Conservation (phyloP, 371 early-diverging fungal genomes). For the Globomyces sp. region DNA sequence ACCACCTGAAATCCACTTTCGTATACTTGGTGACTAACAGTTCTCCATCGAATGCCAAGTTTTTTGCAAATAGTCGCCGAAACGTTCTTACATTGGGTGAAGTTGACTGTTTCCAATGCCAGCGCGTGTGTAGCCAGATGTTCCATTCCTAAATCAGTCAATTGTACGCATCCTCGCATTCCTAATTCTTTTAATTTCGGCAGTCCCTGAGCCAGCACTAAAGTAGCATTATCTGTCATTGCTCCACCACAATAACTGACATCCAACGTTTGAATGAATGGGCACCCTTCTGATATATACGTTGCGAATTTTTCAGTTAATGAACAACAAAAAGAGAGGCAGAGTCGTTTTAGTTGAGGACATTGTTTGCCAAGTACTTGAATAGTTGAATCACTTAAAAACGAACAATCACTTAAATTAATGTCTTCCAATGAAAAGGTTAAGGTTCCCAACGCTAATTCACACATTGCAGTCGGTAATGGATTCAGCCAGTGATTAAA, state of each 20-base stretch:
- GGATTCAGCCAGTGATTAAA: conserved; percentile 54
- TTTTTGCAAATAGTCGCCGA: conserved; percentile 2
- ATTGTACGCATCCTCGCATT: conserved; percentile 66
- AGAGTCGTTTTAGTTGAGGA: conserved; percentile 54
- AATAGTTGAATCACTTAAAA: conserved; percentile 70
- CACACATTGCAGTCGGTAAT: not conserved
- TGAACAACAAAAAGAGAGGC: conserved; percentile 78
- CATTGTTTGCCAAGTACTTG: conserved; percentile 51
- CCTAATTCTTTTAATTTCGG: conserved; percentile 44
- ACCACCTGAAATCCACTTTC: not conserved
- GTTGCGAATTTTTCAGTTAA: conserved; percentile 64
- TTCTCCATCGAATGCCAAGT: conserved; percentile 13
- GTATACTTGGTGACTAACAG: conserved; percentile 1
- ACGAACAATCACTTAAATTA: conserved; percentile 73
- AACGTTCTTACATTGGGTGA: conserved; percentile 38
- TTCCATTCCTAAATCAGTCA: conserved; percentile 56
- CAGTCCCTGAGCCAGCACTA: conserved; percentile 37
- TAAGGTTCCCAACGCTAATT: not conserved
- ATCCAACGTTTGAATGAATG: conserved; percentile 57
- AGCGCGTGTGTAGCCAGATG: conserved; percentile 19
- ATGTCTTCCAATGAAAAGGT: conserved; percentile 51
- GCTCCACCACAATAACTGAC: conserved; percentile 74
- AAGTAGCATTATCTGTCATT: conserved; percentile 64
- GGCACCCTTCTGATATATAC: conserved; percentile 44
- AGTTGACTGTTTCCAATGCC: conserved; percentile 25